Base-by-base conservation (phyloP, 352 stramenopile genomes). In the Globisporangium barbulae region DNA sequence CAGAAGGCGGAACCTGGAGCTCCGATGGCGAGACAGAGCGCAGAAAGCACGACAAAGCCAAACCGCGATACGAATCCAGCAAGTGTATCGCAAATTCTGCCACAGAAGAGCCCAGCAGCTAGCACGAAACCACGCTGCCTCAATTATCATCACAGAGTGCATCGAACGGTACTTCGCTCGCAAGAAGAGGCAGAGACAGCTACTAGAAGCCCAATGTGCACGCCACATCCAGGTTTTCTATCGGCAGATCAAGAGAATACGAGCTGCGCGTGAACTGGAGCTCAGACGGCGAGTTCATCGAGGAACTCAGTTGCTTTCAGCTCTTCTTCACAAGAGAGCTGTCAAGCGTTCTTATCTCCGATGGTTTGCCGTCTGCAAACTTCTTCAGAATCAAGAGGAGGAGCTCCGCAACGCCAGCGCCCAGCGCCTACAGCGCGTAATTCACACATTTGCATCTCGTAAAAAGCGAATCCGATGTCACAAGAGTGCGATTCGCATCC, bases 341-440 rank as follows among this genome's bases (percentile, higher is more conserved):
- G 4, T 35, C 2, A 25, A 21, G 8, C 6, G 5, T 15, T 22
- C 13, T 19, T 55, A 49, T 28, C 0, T 5, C 6, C n/a, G 6
- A 12, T 56, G 41, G 30, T 12, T 33, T 10, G 30, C 39, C 3
- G 15, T 41, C 6, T 33, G 3, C 3, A 33, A n/a, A 5, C 33
- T 13, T 19, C 33, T 56, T 12, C 44, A 54, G 13, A 44, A 52
- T n/a, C 37, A 55, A 33, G 52, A 62, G 10, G 39, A 21, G 28
- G n/a, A 31, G 48, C 59, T 17, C 2, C 22, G 22, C 15, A 22
- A 49, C 33, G 25, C 42, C 6, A 59, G 53, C 19, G 42, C 19
- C 5, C 47, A 19, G 15, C 12, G 37, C 8, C 33, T 81, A 2
- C 65, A 78, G 42, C 54, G 42, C 10, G 10, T 70, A 7, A 25